A percentile compares a stretch with the other conserved stretches of the same genome.
Conservation (phyloP, 2,329 filamentous ascomycete genomes). For the Hymenoscyphus fraxineus region DNA sequence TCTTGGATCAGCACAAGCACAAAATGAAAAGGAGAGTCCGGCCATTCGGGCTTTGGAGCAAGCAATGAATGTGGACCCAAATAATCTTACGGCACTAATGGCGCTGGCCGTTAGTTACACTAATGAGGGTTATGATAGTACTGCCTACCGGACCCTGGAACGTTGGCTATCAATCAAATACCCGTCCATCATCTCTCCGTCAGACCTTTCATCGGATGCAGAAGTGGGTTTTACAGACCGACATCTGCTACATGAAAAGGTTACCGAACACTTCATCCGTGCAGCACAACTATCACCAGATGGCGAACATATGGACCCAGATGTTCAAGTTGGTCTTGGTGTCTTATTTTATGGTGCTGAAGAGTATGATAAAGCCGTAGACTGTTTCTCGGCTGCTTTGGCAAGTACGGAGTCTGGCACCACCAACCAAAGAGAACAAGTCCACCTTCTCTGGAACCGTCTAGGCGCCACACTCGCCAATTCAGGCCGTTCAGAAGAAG, state of each 20-base stretch:
- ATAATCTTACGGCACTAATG: conserved; percentile 88
- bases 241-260: conserved; percentile 80
- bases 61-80: conserved; percentile 80
- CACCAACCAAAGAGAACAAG: conserved; percentile 77
- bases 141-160: conserved; percentile 92
- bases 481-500: conserved; percentile 87
- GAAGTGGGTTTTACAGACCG: conserved; percentile 95
- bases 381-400: conserved; percentile 93
- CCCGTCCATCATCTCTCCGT: conserved; percentile 69
- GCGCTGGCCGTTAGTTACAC: conserved; percentile 94
- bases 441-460: conserved; percentile 95
- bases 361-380: conserved; percentile 96
- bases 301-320: conserved; percentile 94
- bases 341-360: conserved; percentile 97
- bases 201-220: conserved; percentile 65
- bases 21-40: conserved; percentile 97
- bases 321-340: conserved; percentile 94
- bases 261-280: conserved; percentile 85
- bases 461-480: conserved; percentile 95
- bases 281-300: conserved; percentile 89
- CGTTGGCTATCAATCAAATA: conserved; percentile 97
- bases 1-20: conserved; percentile 86
- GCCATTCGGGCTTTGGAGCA: conserved; percentile 92
- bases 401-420: conserved; percentile 79
- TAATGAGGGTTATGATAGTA: conserved; percentile 97